phyloP scores from a whole-genome alignment of 345 rosid genomes.

The thale cress (Arabidopsis thaliana) region DNA sequence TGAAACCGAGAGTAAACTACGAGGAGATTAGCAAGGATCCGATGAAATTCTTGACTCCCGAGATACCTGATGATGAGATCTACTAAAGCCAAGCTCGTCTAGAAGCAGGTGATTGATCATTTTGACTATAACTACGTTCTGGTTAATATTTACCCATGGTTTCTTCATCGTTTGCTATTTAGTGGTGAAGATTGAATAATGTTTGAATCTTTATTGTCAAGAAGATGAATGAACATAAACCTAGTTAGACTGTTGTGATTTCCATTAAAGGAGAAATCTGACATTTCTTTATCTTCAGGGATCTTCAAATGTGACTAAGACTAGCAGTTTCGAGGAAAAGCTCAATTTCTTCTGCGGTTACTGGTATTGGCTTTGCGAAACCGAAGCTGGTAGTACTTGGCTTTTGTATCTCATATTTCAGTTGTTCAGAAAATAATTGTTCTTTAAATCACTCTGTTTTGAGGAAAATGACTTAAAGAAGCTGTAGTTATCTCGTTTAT shows the following conservation, averaged over 20 bases:
- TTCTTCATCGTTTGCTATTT: conserved; percentile 14
- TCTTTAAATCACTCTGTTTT: conserved; percentile 20
- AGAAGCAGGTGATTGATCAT: conserved; percentile 47
- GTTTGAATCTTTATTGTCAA: not conserved
- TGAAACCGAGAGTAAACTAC: conserved; percentile 62
- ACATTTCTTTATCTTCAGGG: conserved; percentile 30
- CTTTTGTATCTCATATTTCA: conserved; percentile 31
- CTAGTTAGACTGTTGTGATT: not conserved
- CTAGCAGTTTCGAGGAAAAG: conserved; percentile 28
- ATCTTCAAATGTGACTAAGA: conserved; percentile 24
- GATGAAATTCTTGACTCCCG: conserved; percentile 81
- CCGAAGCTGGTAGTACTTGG: conserved; percentile 11
- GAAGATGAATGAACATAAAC: not conserved
- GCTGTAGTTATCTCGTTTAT: conserved; percentile 18
- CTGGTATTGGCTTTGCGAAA: conserved; percentile 20
- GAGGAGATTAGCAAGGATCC: conserved; percentile 74
- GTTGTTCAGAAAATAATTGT: conserved; percentile 25
- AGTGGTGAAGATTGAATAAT: not conserved
- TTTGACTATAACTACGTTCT: conserved; percentile 10
- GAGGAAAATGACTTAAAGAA: conserved; percentile 12
- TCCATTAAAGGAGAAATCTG: not conserved
- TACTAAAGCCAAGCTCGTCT: conserved; percentile 48
- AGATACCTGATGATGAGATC: conserved; percentile 93
- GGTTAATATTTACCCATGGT: conserved; percentile 6
- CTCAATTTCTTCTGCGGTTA: conserved; percentile 22